Percentiles rank a stretch among this genome's conserved stretches.
These are phyloP conservation scores for Chaetomidium leptoderma DNA, from an alignment of 495 filamentous ascomycete species.

Conservation along the genomic window DNA sequence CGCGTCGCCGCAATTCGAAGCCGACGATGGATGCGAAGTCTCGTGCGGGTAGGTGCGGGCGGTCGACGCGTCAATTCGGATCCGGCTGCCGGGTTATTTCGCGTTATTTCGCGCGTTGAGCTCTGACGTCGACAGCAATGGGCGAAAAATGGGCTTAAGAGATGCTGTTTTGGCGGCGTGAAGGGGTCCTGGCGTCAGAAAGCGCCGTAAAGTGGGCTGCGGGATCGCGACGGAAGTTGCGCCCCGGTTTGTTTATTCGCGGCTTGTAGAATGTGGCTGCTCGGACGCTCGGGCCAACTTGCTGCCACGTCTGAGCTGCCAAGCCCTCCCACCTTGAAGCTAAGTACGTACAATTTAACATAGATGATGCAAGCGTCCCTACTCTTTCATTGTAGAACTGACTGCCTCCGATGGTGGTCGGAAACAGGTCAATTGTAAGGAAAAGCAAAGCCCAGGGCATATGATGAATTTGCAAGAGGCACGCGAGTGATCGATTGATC, in stretches of 20 bases:
- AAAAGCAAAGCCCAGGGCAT: background rate
- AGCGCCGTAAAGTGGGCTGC: conserved; percentile 10
- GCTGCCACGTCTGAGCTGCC: background rate
- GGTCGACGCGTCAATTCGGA: conserved; percentile 10
- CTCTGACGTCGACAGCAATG: background rate
- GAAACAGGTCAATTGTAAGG: no score
- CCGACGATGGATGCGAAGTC: background rate
- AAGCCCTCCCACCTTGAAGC: background rate
- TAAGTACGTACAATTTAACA: background rate
- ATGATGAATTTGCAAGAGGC: no score
- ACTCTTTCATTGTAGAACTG: no score
- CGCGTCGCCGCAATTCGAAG: conserved; percentile 19
- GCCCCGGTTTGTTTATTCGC: conserved; percentile 25
- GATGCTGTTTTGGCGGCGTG: conserved; percentile 9
- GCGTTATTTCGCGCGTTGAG: conserved; percentile 1
- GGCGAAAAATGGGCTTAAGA: conserved; percentile 4
- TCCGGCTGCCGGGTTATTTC: background rate
- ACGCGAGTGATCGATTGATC: no score
- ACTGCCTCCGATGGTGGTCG: no score
- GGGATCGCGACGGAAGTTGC: conserved; percentile 20
- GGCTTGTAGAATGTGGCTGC: conserved; percentile 10
- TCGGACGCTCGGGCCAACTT: conserved; percentile 11
- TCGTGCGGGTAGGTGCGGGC: background rate
- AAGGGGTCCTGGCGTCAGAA: background rate
- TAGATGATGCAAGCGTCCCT: background rate